Base-by-base conservation (phyloP, 805 yeast genomes). In the Naumovozyma baii region DNA sequence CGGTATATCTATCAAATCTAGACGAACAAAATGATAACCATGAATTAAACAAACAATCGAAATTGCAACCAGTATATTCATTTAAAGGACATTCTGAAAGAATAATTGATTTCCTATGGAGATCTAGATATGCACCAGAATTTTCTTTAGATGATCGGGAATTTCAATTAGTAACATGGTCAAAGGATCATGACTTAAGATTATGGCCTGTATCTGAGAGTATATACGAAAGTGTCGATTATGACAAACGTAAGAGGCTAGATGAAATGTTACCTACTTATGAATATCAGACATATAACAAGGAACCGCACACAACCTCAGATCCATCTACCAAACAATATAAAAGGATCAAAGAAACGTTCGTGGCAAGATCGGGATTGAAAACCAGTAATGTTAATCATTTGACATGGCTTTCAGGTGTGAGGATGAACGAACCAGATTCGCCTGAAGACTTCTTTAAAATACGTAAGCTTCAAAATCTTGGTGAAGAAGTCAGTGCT, bases 141-240 rank as follows among this genome's bases (percentile, higher is more conserved):
- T 56, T 67, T 1, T 58, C 53, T 0, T 51, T 72, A 12, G 80
- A 78, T 48, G 86, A 84, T 63, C 68, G 90, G 39, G 95, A 88
- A 43, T 92, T 76, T 54, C 97, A 92, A 58, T 60, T 92, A 37
- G 90, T 92, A 1, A 85, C 97, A 0, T 90, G 97, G 96, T 80
- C 94, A 1, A 78, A 83, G 38, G 97, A 92, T 55, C 75, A 79
- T 48, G 94, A 85, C 54, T 64, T 92, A 42, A 69, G 88, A 44
- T 62, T 88, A 36, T 90, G 96, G 96, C 82, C 86, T 0, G 60
- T 77, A 14, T 55, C 67, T 13, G 73, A 73, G 3, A 66, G 65
- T 5, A 56, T 72, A 14, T 71, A 78, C 46, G 68, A 65, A 5
- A 66, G 66, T 30, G 68, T 76, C 35, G 59, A 62, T 38, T 75